Conservation (phyloP, 2,329 filamentous ascomycete species). For the Aureobasidium sp. region DNA sequence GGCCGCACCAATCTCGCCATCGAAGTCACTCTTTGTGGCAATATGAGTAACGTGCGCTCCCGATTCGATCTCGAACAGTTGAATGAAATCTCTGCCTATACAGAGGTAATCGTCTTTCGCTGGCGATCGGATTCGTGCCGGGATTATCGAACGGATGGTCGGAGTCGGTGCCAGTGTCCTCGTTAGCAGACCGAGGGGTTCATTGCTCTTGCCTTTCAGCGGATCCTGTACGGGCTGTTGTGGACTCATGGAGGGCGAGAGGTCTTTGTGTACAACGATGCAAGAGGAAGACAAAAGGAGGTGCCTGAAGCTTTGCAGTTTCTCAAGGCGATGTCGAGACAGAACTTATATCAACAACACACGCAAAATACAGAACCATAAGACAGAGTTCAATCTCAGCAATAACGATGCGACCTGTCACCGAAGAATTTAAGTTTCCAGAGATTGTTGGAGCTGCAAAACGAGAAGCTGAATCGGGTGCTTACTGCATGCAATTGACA, state of each 20-base stretch:
- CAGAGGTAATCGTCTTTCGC: slow-evolving; percentile 76
- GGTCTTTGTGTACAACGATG: background rate
- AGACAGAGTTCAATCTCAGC: background rate
- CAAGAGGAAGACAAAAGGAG: background rate
- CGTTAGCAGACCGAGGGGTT: slow-evolving; percentile 59
- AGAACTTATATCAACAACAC: background rate
- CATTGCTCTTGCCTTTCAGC: slow-evolving; percentile 17
- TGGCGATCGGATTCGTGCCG: slow-evolving; percentile 64
- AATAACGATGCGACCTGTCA: background rate
- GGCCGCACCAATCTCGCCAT: slow-evolving; percentile 68
- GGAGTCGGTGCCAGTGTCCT: slow-evolving; percentile 72
- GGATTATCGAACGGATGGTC: slow-evolving; percentile 65
- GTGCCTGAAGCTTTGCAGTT: background rate
- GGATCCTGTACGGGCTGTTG: background rate
- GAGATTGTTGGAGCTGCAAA: background rate
- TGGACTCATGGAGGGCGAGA: background rate
- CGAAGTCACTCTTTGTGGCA: slow-evolving; percentile 71
- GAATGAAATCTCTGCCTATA: slow-evolving; percentile 72
- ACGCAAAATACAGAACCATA: background rate
- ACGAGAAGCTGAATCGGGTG: background rate
- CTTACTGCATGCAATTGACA: background rate
- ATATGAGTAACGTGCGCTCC: slow-evolving; percentile 67
- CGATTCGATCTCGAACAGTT: slow-evolving; percentile 57
- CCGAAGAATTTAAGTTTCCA: background rate
- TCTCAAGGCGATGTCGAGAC: background rate